phyloP scores from a whole-genome alignment of 108 stramenopile genomes.

The Fistulifera pelliculosa region DNA sequence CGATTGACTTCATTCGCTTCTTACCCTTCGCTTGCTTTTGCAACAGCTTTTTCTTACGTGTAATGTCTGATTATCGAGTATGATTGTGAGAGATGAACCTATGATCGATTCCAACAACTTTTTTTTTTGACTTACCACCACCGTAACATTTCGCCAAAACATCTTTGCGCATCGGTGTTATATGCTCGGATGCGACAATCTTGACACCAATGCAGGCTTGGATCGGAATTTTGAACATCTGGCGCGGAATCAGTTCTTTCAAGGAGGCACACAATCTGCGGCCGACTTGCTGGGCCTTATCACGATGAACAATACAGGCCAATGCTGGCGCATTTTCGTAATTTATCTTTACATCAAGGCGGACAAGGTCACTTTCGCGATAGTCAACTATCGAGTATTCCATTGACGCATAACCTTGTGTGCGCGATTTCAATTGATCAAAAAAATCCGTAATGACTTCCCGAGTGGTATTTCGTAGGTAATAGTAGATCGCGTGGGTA shows the following conservation, averaged over 20 bases:
- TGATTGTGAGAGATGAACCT: too few species aligned
- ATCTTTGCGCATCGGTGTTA: slow-evolving; percentile 97
- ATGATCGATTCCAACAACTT: too few species aligned
- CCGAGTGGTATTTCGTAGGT: slow-evolving; percentile 81
- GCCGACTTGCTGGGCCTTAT: slow-evolving; percentile 79
- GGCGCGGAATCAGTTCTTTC: slow-evolving; percentile 91
- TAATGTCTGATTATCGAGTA: slow-evolving; percentile 34
- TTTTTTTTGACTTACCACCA: slow-evolving; percentile 50
- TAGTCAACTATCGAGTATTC: slow-evolving; percentile 92
- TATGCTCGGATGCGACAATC: slow-evolving; percentile 74
- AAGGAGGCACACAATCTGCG: slow-evolving; percentile 74
- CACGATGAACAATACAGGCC: slow-evolving; percentile 88
- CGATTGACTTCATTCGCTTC: slow-evolving; percentile 97
- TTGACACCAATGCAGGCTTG: slow-evolving; percentile 86
- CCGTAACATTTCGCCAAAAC: slow-evolving; percentile 97
- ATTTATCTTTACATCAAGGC: slow-evolving; percentile 96
- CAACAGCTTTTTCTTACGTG: slow-evolving; percentile 97
- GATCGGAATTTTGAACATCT: slow-evolving; percentile 98
- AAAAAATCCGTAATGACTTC: slow-evolving; percentile 98
- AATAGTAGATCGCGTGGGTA: slow-evolving; percentile 89
- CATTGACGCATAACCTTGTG: slow-evolving; percentile 97
- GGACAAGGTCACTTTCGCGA: slow-evolving; percentile 81
- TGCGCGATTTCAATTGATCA: slow-evolving; percentile 93
- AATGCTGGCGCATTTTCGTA: slow-evolving; percentile 90
- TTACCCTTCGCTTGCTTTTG: slow-evolving; percentile 99